Evolutionary conservation across 1,139 yeast genomes (phyloP), one percentile per base, ranked within the genome.

Genomic region (Diutina ranongensis): DNA sequence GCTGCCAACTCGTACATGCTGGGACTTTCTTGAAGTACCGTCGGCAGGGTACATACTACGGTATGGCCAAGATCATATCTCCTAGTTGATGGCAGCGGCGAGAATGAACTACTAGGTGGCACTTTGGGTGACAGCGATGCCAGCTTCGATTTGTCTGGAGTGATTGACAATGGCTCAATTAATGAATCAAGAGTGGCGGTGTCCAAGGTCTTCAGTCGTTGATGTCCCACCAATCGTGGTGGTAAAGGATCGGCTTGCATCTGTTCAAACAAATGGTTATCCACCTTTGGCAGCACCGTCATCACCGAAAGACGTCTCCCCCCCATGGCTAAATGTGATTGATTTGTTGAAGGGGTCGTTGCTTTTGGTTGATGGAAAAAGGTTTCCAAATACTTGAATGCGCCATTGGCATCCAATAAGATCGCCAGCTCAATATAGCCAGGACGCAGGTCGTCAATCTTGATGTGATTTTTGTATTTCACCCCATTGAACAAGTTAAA

Each of bases 361-460:
- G 40, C 40, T 15, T 25, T 22, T 32, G 25, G 42, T 3, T 38
- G 42, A 3, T 20, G 48, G 22, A 57, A 44, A 52, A 63, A 74
- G 47, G 65, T 68, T 48, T 71, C 71, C 48, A 74, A 63, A 44
- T 63, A 63, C 54, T 67, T 59, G 46, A 62, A 60, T 0, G 81
- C 74, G 9, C 65, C 62, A 49, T 73, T 77, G 2, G 71, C 63
- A 52, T 76, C 83, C 46, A 76, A 60, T 32, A 76, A 57, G 55
- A 74, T 55, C 16, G 81, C 74, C 45, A 76, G 68, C 58, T 79
- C 85, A 57, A 79, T 74, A 49, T 79, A 72, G 1, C 85, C 84
- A 0, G 85, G 84, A 48, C 72, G 61, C 9, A 81, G 74, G 47
- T 80, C 84, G 55, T 79, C 84, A 45, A 79, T 71, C 52, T 72